phyloP scores from a whole-genome alignment of 140 eudicot species.

The Oenanthe javanica region DNA sequence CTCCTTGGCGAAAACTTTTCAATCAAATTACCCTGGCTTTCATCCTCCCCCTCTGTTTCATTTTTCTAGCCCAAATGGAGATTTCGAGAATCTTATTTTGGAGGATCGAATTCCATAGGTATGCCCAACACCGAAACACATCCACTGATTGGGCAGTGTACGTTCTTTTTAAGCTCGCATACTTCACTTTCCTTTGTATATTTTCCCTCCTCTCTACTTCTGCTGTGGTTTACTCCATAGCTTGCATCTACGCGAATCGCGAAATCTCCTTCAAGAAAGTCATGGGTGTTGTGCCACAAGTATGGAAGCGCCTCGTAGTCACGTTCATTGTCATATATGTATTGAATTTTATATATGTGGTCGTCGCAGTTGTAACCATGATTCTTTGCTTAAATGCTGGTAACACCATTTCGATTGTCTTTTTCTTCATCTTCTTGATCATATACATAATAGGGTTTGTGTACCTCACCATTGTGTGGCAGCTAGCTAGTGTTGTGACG shows the following conservation, averaged over 20 bases:
- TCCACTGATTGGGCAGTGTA: not conserved
- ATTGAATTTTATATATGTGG: not conserved
- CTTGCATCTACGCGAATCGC: not conserved
- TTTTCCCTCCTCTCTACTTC: constrained; percentile 10
- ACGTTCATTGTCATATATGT: not conserved
- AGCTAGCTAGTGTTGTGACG: constrained; percentile 8
- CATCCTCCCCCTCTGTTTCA: not conserved
- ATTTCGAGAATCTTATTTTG: not conserved
- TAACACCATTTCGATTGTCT: not conserved
- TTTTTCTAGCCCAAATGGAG: not conserved
- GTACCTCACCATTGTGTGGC: not conserved
- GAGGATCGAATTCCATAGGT: not conserved
- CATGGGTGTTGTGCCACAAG: not conserved
- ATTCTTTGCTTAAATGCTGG: not conserved
- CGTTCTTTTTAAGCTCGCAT: not conserved
- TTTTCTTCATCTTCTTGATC: not conserved
- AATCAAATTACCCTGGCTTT: not conserved
- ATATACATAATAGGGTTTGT: not conserved
- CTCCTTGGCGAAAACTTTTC: not conserved
- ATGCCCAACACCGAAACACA: not conserved
- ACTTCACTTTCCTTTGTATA: constrained; percentile 4
- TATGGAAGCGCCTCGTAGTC: constrained; percentile 3
- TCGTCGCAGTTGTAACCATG: not conserved
- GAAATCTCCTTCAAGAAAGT: not conserved
- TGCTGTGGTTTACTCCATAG: constrained; percentile 7